Base-by-base conservation (phyloP, 2,329 filamentous ascomycete genomes). In the Ascosphaera apis region DNA sequence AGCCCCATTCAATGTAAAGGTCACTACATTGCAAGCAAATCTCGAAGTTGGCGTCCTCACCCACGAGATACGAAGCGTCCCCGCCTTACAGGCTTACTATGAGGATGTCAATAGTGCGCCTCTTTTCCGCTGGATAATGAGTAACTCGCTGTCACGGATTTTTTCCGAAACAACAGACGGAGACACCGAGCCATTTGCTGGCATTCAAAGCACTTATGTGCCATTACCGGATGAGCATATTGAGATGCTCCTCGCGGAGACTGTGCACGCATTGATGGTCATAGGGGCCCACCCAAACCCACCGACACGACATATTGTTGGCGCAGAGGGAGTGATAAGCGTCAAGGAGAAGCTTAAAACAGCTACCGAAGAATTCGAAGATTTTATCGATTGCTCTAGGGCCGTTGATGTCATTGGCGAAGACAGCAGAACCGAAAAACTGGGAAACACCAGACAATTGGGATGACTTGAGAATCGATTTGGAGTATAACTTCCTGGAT, bases 281-380 rank as follows among this genome's bases (percentile, higher is more conserved):
- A 92, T 95, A 45, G 88, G 83, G 0, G 88, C 86, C 0, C 84
- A 93, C 52, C 84, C 93, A 51, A 95, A 95, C 52, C 88, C 88
- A 1, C 88, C 88, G 0, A 81, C 83, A 1, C 66, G 88, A 21
- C 86, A 95, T 52, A 93, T 95, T 47, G 84, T 95, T 2, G 86
- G 88, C 0, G 72, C 77, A 37, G 88, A 95, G 53, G 86, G 81
- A 1, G 77, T 86, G 9, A 66, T 72, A 4, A 79, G 79, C 30
- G 86, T 95, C 28, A 91, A 86, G 53, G 88, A 95, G 57, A 95
- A 95, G 58, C 61, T 98, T 38, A 92, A 91, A 60, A 93, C 83
- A 2, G 81, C 93, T 2, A 91, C 82, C 42, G 84, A 95, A 53
- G 88, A 95, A 58, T 60, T 95, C 38, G 88, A 95, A 53, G 88